Conservation (phyloP, 2,329 filamentous ascomycete species). For the Botrytis medusae region DNA sequence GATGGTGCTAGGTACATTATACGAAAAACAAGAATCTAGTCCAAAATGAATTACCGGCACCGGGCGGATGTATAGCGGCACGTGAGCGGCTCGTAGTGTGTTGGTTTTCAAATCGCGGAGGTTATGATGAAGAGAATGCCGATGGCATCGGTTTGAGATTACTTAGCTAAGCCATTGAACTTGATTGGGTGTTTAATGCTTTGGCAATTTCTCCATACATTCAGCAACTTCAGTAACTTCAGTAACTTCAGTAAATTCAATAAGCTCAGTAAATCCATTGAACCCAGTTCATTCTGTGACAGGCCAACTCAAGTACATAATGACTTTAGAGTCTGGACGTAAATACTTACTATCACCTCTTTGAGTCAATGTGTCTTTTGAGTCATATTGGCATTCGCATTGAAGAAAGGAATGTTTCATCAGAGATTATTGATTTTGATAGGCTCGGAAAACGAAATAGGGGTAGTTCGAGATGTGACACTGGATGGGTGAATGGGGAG, state of each 20-base stretch:
- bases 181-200: neutral
- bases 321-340: too few species aligned
- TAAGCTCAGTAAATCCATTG: too few species aligned
- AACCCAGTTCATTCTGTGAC: too few species aligned
- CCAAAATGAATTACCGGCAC: neutral
- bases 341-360: neutral
- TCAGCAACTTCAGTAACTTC: too few species aligned
- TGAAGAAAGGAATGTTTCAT: neutral
- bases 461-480: neutral
- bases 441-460: slow-evolving; percentile 9
- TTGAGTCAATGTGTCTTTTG: neutral
- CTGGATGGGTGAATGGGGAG: neutral
- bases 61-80: neutral
- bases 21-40: neutral
- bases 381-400: neutral
- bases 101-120: neutral
- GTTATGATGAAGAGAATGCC: neutral
- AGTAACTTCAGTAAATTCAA: too few species aligned
- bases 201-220: neutral
- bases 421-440: neutral
- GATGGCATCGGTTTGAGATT: neutral
- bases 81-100: neutral
- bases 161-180: neutral
- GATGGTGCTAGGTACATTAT: neutral
- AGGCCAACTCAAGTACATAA: neutral